A percentile compares a stretch with the other conserved stretches of the same genome.
These are phyloP conservation scores for Plectranthus barbatus DNA, from an alignment of 257 asterid species.

Conservation along the genomic window DNA sequence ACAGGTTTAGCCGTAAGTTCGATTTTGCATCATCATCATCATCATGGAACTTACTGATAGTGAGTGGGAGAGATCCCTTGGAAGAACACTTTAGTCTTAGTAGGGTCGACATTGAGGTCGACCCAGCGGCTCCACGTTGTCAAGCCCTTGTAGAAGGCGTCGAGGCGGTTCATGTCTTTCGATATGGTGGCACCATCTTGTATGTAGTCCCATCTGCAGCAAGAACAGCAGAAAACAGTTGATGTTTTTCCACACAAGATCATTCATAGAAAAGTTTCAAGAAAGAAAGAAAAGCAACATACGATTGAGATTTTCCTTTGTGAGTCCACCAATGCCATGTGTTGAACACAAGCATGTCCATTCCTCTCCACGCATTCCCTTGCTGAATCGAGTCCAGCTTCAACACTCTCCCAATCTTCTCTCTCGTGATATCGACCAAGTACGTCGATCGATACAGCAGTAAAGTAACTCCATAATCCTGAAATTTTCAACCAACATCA, in stretches of 20 bases:
- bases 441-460: constrained; percentile 50
- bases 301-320: constrained; percentile 59
- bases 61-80: constrained; percentile 72
- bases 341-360: constrained; percentile 70
- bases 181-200: constrained; percentile 41
- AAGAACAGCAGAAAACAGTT: neutral
- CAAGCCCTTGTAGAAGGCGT: constrained; percentile 55
- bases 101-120: constrained; percentile 42
- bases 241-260: neutral
- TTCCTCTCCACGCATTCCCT: constrained; percentile 71
- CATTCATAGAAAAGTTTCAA: too few relatives aligned
- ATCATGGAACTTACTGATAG: constrained; percentile 34
- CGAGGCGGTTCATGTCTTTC: constrained; percentile 55
- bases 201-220: constrained; percentile 62
- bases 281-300: neutral
- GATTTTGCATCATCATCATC: neutral
- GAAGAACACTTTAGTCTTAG: constrained; percentile 56
- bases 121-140: constrained; percentile 69
- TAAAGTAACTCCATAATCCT: constrained; percentile 59
- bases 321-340: constrained; percentile 96
- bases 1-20: neutral
- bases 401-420: constrained; percentile 50
- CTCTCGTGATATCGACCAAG: constrained; percentile 55
- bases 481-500: neutral
- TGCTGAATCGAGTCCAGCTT: constrained; percentile 48